Evolutionary conservation across 257 asterid genomes (phyloP).

Genomic region (Solanum pimpinellifolium): DNA sequence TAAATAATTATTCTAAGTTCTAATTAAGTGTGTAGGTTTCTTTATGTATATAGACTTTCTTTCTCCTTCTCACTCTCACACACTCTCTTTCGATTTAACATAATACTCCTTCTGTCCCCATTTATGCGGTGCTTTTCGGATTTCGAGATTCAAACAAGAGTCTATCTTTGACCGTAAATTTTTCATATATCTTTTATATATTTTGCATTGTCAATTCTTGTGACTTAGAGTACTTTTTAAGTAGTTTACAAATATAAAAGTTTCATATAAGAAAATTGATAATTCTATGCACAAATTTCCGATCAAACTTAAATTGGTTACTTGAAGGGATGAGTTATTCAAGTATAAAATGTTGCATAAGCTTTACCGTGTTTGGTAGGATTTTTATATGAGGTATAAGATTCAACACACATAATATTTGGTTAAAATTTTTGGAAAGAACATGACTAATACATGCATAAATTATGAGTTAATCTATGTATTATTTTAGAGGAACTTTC

Average conservation of each 20-base stretch:
- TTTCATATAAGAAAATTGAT: background rate
- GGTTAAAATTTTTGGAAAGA: background rate
- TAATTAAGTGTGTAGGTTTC: background rate
- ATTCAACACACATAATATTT: background rate
- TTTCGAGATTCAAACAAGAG: background rate
- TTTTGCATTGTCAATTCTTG: background rate
- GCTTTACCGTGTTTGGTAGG: background rate
- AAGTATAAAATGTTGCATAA: background rate
- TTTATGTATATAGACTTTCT: background rate
- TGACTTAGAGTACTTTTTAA: background rate
- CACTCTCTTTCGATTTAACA: background rate
- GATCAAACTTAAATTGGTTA: background rate
- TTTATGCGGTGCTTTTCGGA: background rate
- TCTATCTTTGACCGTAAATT: too few species aligned
- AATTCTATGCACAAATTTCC: background rate
- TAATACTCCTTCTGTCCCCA: background rate
- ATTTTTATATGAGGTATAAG: background rate
- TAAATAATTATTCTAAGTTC: background rate
- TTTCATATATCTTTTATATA: background rate
- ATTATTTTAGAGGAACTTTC: too few species aligned
- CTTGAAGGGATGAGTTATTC: background rate
- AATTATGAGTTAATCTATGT: background rate
- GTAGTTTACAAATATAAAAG: background rate
- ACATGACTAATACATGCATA: background rate
- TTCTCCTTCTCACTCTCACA: background rate